Evolutionary conservation across 192 early-diverging fungal species (phyloP).

Genomic region (Entomortierella beljakovae): DNA sequence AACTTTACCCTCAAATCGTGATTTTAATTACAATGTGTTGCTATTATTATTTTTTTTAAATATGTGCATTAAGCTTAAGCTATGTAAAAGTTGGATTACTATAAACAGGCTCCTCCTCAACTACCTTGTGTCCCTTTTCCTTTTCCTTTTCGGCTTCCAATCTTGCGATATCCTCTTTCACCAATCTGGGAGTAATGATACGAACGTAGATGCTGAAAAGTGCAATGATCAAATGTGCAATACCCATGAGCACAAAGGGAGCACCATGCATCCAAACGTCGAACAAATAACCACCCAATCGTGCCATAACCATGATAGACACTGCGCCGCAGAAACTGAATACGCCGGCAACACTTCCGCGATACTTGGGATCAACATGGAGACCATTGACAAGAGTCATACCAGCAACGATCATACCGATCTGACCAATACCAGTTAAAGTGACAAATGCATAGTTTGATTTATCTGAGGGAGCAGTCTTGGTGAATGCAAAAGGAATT

Average conservation of each 20-base stretch:
- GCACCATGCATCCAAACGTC: conserved; percentile 64
- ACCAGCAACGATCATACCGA: conserved; percentile 75
- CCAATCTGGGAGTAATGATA: conserved; percentile 24
- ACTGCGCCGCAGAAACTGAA: conserved; percentile 71
- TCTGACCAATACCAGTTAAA: conserved; percentile 65
- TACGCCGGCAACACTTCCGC: conserved; percentile 73
- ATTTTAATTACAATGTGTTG: no score
- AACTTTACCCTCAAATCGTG: no score
- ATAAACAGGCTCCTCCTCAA: no score
- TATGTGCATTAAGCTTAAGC: no score
- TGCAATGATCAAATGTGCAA: conserved; percentile 49
- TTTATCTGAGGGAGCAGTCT: conserved; percentile 55
- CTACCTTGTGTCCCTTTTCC: not conserved
- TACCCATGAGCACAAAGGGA: conserved; percentile 61
- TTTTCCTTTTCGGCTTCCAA: not conserved
- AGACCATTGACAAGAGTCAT: conserved; percentile 70
- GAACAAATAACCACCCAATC: conserved; percentile 71
- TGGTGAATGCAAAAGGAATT: conserved; percentile 60
- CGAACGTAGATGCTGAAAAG: conserved; percentile 44
- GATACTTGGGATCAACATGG: conserved; percentile 57
- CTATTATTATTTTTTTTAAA: no score
- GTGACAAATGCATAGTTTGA: conserved; percentile 57
- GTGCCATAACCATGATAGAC: conserved; percentile 71
- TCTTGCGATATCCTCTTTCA: conserved; percentile 16
- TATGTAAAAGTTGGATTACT: no score